These are phyloP conservation scores for Epichloe brachyelytri DNA, from an alignment of 2,329 filamentous ascomycete genomes.

Conservation along the genomic window DNA sequence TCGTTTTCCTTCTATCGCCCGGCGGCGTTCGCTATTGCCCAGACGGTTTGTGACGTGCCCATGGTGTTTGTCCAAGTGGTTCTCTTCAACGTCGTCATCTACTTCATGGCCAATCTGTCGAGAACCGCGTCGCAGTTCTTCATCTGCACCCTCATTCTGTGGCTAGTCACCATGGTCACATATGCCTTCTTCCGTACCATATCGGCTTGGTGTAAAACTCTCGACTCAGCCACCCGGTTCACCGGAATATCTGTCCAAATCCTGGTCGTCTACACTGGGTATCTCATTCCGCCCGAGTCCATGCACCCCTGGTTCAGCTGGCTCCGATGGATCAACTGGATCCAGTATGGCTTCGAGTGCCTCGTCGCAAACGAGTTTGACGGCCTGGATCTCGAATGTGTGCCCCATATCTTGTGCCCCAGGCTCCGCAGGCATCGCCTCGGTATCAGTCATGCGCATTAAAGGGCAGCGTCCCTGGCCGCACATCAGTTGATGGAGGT, in stretches of 20 bases:
- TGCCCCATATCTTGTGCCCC: slow-evolving; percentile 45
- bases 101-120: slow-evolving; percentile 65
- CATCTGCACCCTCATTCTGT: slow-evolving; percentile 49
- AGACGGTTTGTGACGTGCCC: slow-evolving; percentile 46
- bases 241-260: slow-evolving; percentile 45
- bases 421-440: slow-evolving; percentile 17
- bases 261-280: slow-evolving; percentile 56
- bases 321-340: slow-evolving; percentile 54
- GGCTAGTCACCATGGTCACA: slow-evolving; percentile 43
- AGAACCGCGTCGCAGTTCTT: slow-evolving; percentile 55
- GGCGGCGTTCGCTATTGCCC: slow-evolving; percentile 42
- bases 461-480: slow-evolving; percentile 31
- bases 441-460: slow-evolving; percentile 42
- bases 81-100: slow-evolving; percentile 58
- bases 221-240: slow-evolving; percentile 50
- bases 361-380: slow-evolving; percentile 54
- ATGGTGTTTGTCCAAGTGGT: slow-evolving; percentile 51
- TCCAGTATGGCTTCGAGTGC: slow-evolving; percentile 58
- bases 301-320: slow-evolving; percentile 50
- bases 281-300: slow-evolving; percentile 44
- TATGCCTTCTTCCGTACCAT: slow-evolving; percentile 46
- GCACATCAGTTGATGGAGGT: slow-evolving; percentile 36
- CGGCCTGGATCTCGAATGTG: slow-evolving; percentile 43
- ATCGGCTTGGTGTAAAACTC: slow-evolving; percentile 42
- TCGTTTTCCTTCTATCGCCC: slow-evolving; percentile 56